Conservation (phyloP, 345 rosid species). For the Murraya paniculata region DNA sequence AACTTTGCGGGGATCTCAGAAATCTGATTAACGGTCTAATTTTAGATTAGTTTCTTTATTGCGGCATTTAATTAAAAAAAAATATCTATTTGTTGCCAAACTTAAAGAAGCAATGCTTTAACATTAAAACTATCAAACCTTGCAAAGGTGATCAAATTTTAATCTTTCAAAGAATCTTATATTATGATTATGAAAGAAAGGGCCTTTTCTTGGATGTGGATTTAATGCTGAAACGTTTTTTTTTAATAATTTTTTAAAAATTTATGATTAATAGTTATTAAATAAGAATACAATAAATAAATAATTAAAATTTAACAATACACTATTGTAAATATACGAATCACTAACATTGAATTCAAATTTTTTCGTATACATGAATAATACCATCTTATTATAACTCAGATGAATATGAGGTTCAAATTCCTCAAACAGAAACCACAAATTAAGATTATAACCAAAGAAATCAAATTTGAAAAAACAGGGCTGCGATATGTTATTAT, state of each 20-base stretch:
- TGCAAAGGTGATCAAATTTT: background rate
- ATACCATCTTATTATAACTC: no score
- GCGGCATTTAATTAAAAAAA: background rate
- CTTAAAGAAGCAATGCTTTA: no score
- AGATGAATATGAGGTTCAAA: background rate
- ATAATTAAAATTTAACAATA: no score
- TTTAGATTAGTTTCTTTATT: background rate
- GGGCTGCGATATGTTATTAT: background rate
- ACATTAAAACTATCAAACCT: no score
- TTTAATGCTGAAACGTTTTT: no score
- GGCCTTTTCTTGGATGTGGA: no score
- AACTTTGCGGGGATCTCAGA: background rate
- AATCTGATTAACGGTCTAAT: no score
- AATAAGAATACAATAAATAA: no score
- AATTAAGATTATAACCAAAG: background rate
- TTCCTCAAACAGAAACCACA: background rate
- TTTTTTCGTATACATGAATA: no score
- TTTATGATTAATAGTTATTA: no score
- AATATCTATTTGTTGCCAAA: background rate
- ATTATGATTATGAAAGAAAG: background rate
- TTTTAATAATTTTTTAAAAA: no score
- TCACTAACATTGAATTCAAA: background rate
- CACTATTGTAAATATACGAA: no score
- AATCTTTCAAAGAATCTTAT: background rate
- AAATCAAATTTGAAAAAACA: background rate